These are phyloP conservation scores for Andrographis paniculata DNA, from an alignment of 305 asterid genomes.

Conservation along the genomic window DNA sequence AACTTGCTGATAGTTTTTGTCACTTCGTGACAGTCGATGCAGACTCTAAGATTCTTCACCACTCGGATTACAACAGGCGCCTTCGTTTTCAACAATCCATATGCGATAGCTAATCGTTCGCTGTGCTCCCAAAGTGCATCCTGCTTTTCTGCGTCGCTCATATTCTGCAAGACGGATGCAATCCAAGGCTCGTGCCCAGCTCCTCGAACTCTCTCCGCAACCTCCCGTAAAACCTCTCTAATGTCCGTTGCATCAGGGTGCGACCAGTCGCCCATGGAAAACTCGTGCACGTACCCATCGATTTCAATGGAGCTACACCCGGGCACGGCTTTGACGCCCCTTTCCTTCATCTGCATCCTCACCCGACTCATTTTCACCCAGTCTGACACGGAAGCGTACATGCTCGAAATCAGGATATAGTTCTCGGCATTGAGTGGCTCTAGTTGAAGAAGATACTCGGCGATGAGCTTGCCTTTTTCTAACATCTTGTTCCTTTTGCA, in stretches of 20 bases:
- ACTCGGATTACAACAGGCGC: conserved; percentile 43
- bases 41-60: conserved; percentile 53
- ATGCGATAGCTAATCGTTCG: conserved; percentile 48
- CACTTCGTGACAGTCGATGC: conserved; percentile 65
- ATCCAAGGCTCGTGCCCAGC: conserved; percentile 53
- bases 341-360: conserved; percentile 51
- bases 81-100: conserved; percentile 49
- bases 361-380: conserved; percentile 64
- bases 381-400: conserved; percentile 41
- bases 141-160: conserved; percentile 41
- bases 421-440: conserved; percentile 65
- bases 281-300: conserved; percentile 49
- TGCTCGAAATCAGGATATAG: conserved; percentile 45
- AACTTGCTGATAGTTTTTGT: conserved; percentile 49
- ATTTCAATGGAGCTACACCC: conserved; percentile 69
- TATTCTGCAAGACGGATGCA: conserved; percentile 38
- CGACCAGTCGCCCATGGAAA: conserved; percentile 56
- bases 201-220: conserved; percentile 33
- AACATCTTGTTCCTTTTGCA: conserved; percentile 48
- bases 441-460: conserved; percentile 37
- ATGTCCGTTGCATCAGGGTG: conserved; percentile 51
- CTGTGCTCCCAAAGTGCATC: conserved; percentile 59
- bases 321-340: conserved; percentile 47
- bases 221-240: conserved; percentile 25
- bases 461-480: conserved; percentile 40